Evolutionary conservation across 2,329 filamentous ascomycete species (phyloP).

Genomic region (Phaeophleospora eucalypticola): DNA sequence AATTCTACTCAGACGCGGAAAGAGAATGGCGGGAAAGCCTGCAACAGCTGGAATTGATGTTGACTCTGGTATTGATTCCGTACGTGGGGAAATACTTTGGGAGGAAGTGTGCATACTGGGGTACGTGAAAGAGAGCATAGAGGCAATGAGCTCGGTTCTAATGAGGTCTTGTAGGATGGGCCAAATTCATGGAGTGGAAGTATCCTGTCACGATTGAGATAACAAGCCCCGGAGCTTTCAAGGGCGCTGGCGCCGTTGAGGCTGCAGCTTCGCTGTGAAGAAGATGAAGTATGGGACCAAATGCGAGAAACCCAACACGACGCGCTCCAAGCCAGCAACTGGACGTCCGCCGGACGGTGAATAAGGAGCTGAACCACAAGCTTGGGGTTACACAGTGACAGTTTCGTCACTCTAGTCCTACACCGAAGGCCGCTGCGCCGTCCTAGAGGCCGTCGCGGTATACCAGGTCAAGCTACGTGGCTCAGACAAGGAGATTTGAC

Average conservation of each 20-base stretch:
- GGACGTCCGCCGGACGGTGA: too few species aligned
- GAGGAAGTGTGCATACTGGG: slow-evolving; percentile 92
- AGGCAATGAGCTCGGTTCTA: slow-evolving; percentile 13
- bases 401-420: too few species aligned
- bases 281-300: not conserved
- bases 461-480: too few species aligned
- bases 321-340: too few species aligned
- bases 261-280: slow-evolving; percentile 41
- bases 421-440: too few species aligned
- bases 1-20: slow-evolving; percentile 74
- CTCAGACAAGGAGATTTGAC: too few species aligned
- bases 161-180: slow-evolving; percentile 68
- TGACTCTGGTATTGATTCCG: slow-evolving; percentile 92
- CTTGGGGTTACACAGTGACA: too few species aligned
- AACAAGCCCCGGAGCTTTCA: slow-evolving; percentile 45
- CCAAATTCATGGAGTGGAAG: slow-evolving; percentile 89
- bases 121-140: slow-evolving; percentile 53
- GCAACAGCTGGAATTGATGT: slow-evolving; percentile 84
- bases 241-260: slow-evolving; percentile 43
- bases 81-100: slow-evolving; percentile 94
- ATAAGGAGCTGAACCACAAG: too few species aligned
- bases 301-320: too few species aligned
- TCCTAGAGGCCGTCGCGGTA: too few species aligned
- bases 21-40: slow-evolving; percentile 91
- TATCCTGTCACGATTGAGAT: slow-evolving; percentile 71